These are phyloP conservation scores for Verticillium nubilum DNA, from an alignment of 2,329 filamentous ascomycete species.

Conservation along the genomic window DNA sequence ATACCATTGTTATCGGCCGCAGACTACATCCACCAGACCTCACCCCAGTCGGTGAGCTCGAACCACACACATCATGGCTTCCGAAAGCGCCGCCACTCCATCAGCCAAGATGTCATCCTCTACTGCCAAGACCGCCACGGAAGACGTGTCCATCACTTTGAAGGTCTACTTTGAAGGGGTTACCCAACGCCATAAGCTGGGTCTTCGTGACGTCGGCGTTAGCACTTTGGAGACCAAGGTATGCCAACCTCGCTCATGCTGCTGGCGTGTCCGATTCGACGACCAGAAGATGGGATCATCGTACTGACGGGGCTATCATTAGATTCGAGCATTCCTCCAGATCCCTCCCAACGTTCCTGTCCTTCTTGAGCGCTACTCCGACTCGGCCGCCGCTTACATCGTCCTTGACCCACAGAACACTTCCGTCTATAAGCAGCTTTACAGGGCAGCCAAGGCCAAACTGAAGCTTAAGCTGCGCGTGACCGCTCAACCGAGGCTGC, in stretches of 20 bases:
- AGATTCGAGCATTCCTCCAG: conserved; percentile 66
- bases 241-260: conserved; percentile 32
- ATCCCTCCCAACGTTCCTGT: conserved; percentile 58
- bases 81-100: conserved; percentile 15
- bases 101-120: conserved; percentile 18
- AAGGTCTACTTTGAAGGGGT: conserved; percentile 76
- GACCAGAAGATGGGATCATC: neutral
- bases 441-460: conserved; percentile 95
- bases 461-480: conserved; percentile 89
- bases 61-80: conserved; percentile 18
- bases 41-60: neutral
- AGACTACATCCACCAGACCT: neutral
- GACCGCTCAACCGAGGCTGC: conserved; percentile 39
- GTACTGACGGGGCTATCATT: conserved; percentile 6
- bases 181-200: conserved; percentile 82
- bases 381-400: conserved; percentile 79
- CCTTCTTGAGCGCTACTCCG: conserved; percentile 88
- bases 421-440: conserved; percentile 92
- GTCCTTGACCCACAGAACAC: conserved; percentile 71
- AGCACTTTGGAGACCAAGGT: conserved; percentile 78
- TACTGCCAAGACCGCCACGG: neutral
- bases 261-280: neutral
- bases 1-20: neutral
- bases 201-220: conserved; percentile 75
- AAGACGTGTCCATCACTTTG: conserved; percentile 53